phyloP scores from a whole-genome alignment of 129 eudicot species.

The Pulicaria dysenterica region DNA sequence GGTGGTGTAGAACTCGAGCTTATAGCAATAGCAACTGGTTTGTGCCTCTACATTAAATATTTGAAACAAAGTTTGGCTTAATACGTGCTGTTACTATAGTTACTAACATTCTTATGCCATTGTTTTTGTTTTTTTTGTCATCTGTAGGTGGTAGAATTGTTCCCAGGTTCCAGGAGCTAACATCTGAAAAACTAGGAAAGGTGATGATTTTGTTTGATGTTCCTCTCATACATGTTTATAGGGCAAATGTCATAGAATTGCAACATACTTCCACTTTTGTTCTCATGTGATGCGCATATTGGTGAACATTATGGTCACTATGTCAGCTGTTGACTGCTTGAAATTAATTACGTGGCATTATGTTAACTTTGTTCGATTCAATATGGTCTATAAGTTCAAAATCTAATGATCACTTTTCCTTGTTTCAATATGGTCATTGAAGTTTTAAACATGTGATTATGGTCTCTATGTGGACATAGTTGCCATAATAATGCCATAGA shows the following conservation, averaged over 20 bases:
- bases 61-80: background rate
- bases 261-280: no score
- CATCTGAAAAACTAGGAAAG: conserved; percentile 93
- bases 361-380: no score
- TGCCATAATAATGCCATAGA: no score
- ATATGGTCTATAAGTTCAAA: no score
- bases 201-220: conserved; percentile 36
- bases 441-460: no score
- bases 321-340: no score
- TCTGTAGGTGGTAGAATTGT: conserved; percentile 93
- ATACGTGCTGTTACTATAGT: conserved; percentile 2
- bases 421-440: no score
- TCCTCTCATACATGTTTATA: background rate
- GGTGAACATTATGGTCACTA: background rate
- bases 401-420: no score
- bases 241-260: no score
- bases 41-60: conserved; percentile 10
- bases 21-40: conserved; percentile 98
- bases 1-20: conserved; percentile 99
- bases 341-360: no score
- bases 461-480: no score
- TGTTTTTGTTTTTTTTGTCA: conserved; percentile 2
- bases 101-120: background rate
- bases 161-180: conserved; percentile 96
- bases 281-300: background rate